phyloP scores from a whole-genome alignment of 2,329 filamentous ascomycete species.

The Ramularia endophylla region DNA sequence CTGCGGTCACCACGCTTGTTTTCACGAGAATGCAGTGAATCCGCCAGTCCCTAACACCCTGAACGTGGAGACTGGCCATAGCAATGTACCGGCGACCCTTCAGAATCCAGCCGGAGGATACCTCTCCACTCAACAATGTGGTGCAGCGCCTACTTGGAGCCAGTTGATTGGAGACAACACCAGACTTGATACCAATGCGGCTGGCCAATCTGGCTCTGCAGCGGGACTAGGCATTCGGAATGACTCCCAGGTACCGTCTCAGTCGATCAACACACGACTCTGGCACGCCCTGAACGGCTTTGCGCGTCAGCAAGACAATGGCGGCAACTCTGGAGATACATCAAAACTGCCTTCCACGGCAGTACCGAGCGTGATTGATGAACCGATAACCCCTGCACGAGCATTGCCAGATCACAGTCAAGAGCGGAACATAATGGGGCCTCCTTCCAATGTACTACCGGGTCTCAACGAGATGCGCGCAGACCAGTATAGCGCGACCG shows the following conservation, averaged over 20 bases:
- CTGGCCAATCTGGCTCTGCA: constrained; percentile 3
- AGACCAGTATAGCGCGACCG: constrained; percentile 43
- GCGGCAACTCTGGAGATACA: constrained; percentile 15
- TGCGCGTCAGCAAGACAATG: constrained; percentile 29
- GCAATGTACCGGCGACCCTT: too few species aligned
- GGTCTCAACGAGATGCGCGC: constrained; percentile 15
- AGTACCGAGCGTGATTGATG: constrained; percentile 26
- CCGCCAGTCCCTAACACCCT: too few species aligned
- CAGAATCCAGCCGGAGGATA: too few species aligned
- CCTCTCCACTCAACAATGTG: too few species aligned
- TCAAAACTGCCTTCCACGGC: constrained; percentile 28
- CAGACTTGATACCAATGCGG: constrained; percentile 1
- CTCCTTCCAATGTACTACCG: constrained; percentile 25
- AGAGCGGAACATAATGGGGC: constrained; percentile 17
- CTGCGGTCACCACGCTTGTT: constrained; percentile 54
- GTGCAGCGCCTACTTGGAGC: constrained; percentile 19
- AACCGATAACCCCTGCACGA: constrained; percentile 7
- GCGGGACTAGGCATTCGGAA: constrained; percentile 26
- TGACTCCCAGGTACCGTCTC: constrained; percentile 12
- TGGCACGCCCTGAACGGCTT: constrained; percentile 33
- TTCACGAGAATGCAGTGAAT: constrained; percentile 33
- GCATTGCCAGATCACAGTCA: constrained; percentile 13
- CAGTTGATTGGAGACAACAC: constrained; percentile 14
- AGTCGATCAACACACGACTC: constrained; percentile 27
- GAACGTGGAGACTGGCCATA: too few species aligned